Base-by-base conservation (phyloP, 176 grass and related monocot genomes). In the Pharus latifolius region DNA sequence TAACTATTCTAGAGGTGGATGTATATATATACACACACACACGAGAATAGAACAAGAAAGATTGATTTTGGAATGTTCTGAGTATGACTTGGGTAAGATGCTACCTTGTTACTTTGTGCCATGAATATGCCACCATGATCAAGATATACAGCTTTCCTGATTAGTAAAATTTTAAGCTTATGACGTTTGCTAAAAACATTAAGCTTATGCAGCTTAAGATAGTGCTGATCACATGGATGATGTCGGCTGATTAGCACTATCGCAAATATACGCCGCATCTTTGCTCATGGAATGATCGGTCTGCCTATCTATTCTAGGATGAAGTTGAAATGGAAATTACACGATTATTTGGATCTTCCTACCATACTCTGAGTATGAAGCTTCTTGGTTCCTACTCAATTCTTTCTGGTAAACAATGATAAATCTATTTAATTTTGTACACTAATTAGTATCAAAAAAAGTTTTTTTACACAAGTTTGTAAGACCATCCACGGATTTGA, bases 231-330 rank as follows among this genome's bases (percentile, higher is more conserved):
- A 77, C 65, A 66, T 66, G 57, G 1, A 18, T 8, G 18, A 12
- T 1, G 32, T 1, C 1, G 10, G 10, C 24, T 18, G 16, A 16
- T 7, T 24, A 10, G 38, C 50, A 43, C 46, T 10, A 29, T 47
- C 69, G 62, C 64, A 23, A 25, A 48, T 63, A 76, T 70, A n/a
- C n/a, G n/a, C 65, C 56, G 65, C 73, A 71, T 83, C 73, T 63
- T 27, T 5, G 41, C 2, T 74, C 7, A 8, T 30, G n/a, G n/a
- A n/a, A n/a, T n/a, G n/a, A n/a, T n/a, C n/a, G n/a, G n/a, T n/a
- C n/a, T n/a, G n/a, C n/a, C n/a, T n/a, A n/a, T n/a, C n/a, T n/a
- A n/a, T n/a, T n/a, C n/a, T n/a, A n/a, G n/a, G n/a, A n/a, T n/a
- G n/a, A n/a, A n/a, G n/a, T n/a, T n/a, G n/a, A n/a, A n/a, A n/a